Conservation (phyloP, 345 rosid genomes). For the Euphorbia peplus region DNA sequence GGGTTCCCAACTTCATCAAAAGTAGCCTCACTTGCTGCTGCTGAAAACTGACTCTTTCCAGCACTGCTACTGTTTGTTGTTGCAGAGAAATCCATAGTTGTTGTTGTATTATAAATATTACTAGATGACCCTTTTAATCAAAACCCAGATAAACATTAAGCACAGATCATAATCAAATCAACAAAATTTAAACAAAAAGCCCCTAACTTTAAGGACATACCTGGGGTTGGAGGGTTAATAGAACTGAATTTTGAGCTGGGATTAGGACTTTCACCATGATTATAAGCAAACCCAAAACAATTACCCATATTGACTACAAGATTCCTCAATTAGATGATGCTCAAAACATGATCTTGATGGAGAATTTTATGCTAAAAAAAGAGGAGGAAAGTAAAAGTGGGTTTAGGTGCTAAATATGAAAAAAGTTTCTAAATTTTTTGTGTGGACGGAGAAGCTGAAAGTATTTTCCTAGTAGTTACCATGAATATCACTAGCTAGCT, state of each 20-base stretch:
- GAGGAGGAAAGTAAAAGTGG: not conserved
- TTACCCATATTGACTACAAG: conserved; percentile 36
- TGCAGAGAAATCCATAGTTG: conserved; percentile 30
- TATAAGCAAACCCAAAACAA: conserved; percentile 26
- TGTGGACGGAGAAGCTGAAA: not conserved
- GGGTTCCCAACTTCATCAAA: conserved; percentile 17
- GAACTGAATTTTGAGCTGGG: conserved; percentile 5
- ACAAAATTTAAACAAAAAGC: too few relatives aligned
- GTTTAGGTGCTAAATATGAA: conserved; percentile 1
- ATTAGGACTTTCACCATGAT: conserved; percentile 7
- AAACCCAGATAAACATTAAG: conserved; percentile 8
- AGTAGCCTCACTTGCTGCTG: conserved; percentile 37
- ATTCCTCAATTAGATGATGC: not conserved
- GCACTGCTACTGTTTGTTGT: conserved; percentile 39
- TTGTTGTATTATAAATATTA: conserved; percentile 27
- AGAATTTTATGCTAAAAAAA: not conserved
- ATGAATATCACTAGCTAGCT: conserved; percentile 16
- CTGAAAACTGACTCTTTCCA: conserved; percentile 40
- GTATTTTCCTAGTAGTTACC: conserved; percentile 16
- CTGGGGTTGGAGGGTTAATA: conserved; percentile 19
- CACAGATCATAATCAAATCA: not conserved
- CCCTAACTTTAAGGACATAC: conserved; percentile 9
- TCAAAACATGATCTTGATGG: not conserved
- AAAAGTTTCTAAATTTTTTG: not conserved
- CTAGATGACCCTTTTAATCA: conserved; percentile 18